Percentiles rank a stretch among this genome's conserved stretches.
phyloP scores from a whole-genome alignment of 2,329 filamentous ascomycete genomes.

The Paraphoma chrysanthemicola region DNA sequence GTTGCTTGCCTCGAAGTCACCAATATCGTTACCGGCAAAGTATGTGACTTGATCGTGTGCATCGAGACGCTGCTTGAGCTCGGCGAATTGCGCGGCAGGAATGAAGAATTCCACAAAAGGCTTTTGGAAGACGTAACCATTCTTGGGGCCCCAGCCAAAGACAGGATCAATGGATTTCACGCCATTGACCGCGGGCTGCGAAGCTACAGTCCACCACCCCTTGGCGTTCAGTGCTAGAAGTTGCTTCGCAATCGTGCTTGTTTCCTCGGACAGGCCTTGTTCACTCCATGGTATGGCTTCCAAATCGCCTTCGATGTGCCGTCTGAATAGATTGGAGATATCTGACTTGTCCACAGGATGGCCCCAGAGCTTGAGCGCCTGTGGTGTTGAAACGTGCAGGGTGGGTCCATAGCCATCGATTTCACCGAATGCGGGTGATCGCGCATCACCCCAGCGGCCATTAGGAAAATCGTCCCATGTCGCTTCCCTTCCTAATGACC shows the following conservation, averaged over 20 bases:
- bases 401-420: constrained; percentile 99
- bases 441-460: constrained; percentile 90
- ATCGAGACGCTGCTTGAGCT: constrained; percentile 70
- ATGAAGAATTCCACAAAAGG: constrained; percentile 98
- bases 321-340: constrained; percentile 80
- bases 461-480: constrained; percentile 99
- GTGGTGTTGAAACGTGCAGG: constrained; percentile 84
- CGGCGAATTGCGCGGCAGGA: constrained; percentile 73
- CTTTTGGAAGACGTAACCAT: constrained; percentile 98
- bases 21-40: constrained; percentile 80
- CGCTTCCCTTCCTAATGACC: constrained; percentile 86
- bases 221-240: constrained; percentile 78
- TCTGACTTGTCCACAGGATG: constrained; percentile 73
- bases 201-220: constrained; percentile 96
- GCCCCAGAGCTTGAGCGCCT: constrained; percentile 86
- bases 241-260: constrained; percentile 76
- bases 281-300: constrained; percentile 92
- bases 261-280: constrained; percentile 84
- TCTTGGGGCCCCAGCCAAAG: constrained; percentile 91
- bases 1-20: constrained; percentile 76
- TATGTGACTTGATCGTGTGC: constrained; percentile 76
- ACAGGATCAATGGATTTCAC: constrained; percentile 75
- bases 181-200: constrained; percentile 92
- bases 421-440: constrained; percentile 86
- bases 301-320: constrained; percentile 80